Conservation (phyloP, 2,329 filamentous ascomycete genomes). For the Colletotrichum cereale region DNA sequence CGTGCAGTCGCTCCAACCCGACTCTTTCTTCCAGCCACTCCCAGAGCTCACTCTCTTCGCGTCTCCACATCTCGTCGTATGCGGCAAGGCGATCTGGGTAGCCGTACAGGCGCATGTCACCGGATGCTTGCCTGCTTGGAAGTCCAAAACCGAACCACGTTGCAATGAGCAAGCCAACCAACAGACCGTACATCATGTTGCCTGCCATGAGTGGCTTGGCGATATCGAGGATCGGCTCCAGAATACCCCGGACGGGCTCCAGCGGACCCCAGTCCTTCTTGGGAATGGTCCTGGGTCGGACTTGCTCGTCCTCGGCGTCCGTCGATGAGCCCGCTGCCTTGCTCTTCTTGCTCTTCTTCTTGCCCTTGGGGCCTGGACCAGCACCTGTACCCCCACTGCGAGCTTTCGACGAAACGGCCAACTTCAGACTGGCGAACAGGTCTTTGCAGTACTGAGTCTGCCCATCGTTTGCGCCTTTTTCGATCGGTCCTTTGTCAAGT, state of each 20-base stretch:
- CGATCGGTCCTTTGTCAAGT: constrained; percentile 80
- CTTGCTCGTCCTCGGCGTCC: constrained; percentile 55
- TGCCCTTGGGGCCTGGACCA: constrained; percentile 64
- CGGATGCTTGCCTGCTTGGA: constrained; percentile 47
- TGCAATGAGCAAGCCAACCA: constrained; percentile 79
- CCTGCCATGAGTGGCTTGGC: constrained; percentile 78
- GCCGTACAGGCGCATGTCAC: constrained; percentile 54
- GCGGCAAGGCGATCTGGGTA: constrained; percentile 79
- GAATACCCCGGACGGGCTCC: constrained; percentile 79
- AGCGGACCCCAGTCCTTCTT: constrained; percentile 79
- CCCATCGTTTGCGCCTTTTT: constrained; percentile 93
- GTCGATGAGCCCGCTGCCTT: constrained; percentile 60
- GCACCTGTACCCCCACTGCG: constrained; percentile 61
- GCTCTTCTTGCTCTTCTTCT: constrained; percentile 72
- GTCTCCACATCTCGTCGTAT: constrained; percentile 93
- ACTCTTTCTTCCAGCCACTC: constrained; percentile 92
- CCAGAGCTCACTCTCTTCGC: constrained; percentile 91
- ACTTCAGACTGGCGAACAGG: constrained; percentile 79
- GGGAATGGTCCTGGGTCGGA: constrained; percentile 56
- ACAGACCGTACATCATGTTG: constrained; percentile 81
- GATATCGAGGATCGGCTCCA: constrained; percentile 79
- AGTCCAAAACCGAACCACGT: constrained; percentile 78
- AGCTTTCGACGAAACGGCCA: constrained; percentile 76
- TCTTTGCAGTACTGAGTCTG: constrained; percentile 87
- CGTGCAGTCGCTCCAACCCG: constrained; percentile 73